Evolutionary conservation across 2,329 filamentous ascomycete species (phyloP).

Genomic region (Fusarium sp.): DNA sequence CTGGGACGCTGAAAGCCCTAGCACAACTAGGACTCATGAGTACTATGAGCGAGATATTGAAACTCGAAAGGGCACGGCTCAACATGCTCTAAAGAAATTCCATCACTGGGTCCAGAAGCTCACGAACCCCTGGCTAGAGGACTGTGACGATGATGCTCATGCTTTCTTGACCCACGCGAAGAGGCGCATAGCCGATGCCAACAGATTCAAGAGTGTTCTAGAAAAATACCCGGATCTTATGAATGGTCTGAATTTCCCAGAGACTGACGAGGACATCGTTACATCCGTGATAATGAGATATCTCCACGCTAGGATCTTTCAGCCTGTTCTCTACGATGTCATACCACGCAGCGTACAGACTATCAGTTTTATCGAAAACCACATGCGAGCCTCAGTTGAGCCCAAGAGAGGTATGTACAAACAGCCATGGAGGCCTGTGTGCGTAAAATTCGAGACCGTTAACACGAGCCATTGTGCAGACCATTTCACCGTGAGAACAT

Average conservation of each 20-base stretch:
- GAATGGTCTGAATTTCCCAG: conserved; percentile 46
- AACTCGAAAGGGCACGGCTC: not conserved
- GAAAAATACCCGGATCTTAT: conserved; percentile 47
- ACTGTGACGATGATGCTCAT: conserved; percentile 40
- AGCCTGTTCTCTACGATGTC: conserved; percentile 46
- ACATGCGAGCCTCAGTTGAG: conserved; percentile 48
- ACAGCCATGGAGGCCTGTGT: not conserved
- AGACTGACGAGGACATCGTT: conserved; percentile 52
- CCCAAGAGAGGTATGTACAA: conserved; percentile 49
- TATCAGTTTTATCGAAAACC: conserved; percentile 48
- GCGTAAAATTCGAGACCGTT: not conserved
- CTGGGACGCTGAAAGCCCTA: not conserved
- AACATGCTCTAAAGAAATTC: conserved; percentile 14
- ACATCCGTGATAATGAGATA: conserved; percentile 49
- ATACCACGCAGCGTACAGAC: conserved; percentile 37
- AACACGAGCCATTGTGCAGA: conserved; percentile 36
- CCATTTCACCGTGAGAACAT: conserved; percentile 49
- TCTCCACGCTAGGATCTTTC: conserved; percentile 50
- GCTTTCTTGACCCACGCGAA: conserved; percentile 29
- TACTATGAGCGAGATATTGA: conserved; percentile 1
- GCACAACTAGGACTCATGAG: conserved; percentile 9
- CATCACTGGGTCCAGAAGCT: conserved; percentile 49
- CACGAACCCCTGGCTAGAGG: conserved; percentile 45
- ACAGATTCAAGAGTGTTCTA: conserved; percentile 41
- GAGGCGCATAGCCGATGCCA: conserved; percentile 40